Base-by-base conservation (phyloP, 129 eudicot genomes). In the Kitagawia praeruptora region DNA sequence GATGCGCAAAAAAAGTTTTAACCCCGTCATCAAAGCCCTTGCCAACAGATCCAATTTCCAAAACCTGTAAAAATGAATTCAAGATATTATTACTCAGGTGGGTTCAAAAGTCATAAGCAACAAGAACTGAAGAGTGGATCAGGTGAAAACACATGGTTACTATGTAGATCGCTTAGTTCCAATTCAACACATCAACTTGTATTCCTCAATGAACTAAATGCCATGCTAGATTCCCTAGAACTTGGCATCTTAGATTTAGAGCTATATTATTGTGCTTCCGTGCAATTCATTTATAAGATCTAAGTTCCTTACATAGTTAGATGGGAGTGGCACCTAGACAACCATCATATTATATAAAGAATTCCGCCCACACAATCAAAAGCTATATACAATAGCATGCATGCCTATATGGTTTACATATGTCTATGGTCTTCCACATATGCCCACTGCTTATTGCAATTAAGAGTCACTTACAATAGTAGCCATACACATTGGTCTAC, bases 11-110 rank as follows among this genome's bases (percentile, higher is more conserved):
- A 67, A 96, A 88, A 41, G 86, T 87, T 85, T 92, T 87, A 80
- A 74, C 83, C 34, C 89, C 97, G 54, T 86, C 78, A 83, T 88
- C 77, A 77, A 76, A 87, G 74, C 97, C 87, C 85, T 87, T 96
- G 64, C 99, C 99, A 80, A 96, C 93, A 71, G 99, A 96, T 77
- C 99, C 99, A 86, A 96, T 85, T 82, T 96, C 99, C 79, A 96
- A 56, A 67, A 92, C 96, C 99, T 94, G 83, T 77, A 86, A 18
- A 64, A 79, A 64, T n/a, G 70, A 21, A 85, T 80, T 58, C 42
- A 81, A 67, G 12, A 79, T 67, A 45, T 40, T 49, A 38, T 18
- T 12, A 46, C 66, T 82, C 61, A 74, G 38, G 40, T 78, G 28
- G 44, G 4, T 70, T 4, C 38, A 70, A 18, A 40, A 77, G 51